Evolutionary conservation across 1,139 yeast species (phyloP), one percentile per base, ranked within the genome.

Genomic region (Hansenula lynferdii): DNA sequence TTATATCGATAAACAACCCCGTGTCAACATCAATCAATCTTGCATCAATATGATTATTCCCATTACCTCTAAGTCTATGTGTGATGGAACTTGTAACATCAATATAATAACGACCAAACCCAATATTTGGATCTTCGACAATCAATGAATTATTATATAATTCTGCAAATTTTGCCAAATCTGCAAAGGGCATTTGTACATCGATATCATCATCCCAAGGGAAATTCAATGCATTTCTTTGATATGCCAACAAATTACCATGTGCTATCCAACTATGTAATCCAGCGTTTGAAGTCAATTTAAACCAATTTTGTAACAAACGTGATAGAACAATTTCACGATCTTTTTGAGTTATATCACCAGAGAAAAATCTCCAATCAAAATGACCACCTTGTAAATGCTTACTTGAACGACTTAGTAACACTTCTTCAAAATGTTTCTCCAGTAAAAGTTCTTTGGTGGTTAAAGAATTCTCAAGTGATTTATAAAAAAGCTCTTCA

Each of bases 1-100:
- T 77, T 23, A 77, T 72, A 60, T 85, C 96, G 40, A 86, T 73
- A 55, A 81, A 85, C 39, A 80, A 58, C 1, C 95, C 96, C 11
- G 85, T 74, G 44, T 81, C 84, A 8, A 80, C 66, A 57, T 86
- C 95, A 42, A 86, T 75, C 52, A 85, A 83, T 42, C 95, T 69
- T 1, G 92, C 95, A 64, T 85, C 96, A 44, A 85, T 85, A 44
- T 82, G 78, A 57, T 85, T 86, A 18, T 52, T 47, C 16, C 77
- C 77, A 48, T 73, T 75, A 9, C 73, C 75, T 22, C 58, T 48
- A 3, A 46, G 45, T 45, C 69, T 54, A 6, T 52, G 55, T 3
- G 65, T 58, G 6, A 62, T 50, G 41, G 77, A 75, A 37, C 67
- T 55, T 0, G 79, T 78, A 14, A 78, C 67, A 49, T 77, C 83